These are phyloP conservation scores for Suillus bovinus DNA, from an alignment of 768 basidiomycete genomes.

Conservation along the genomic window DNA sequence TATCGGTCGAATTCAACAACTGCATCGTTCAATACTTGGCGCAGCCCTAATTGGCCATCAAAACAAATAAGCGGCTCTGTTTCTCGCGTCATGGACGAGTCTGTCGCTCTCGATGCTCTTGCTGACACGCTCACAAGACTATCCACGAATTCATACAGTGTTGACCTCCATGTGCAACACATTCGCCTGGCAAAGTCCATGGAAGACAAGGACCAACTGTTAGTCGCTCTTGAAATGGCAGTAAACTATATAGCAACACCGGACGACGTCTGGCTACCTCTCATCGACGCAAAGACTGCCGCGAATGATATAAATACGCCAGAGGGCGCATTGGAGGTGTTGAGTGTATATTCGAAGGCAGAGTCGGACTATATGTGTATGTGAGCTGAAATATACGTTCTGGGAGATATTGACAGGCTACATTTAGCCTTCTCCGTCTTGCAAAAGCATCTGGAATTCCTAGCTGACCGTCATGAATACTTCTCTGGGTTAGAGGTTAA, in stretches of 20 bases:
- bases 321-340: slow-evolving; percentile 53
- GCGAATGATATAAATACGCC: slow-evolving; percentile 50
- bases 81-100: slow-evolving; percentile 49
- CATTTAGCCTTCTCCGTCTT: slow-evolving; percentile 72
- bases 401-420: neutral
- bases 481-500: slow-evolving; percentile 36
- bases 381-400: slow-evolving; percentile 29
- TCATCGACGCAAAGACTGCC: slow-evolving; percentile 57
- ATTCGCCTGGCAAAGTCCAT: slow-evolving; percentile 58
- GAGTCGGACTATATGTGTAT: slow-evolving; percentile 80
- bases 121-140: slow-evolving; percentile 58
- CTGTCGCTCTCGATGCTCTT: slow-evolving; percentile 63
- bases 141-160: slow-evolving; percentile 57
- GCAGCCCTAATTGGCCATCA: neutral
- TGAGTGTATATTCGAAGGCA: slow-evolving; percentile 64
- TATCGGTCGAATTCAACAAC: neutral
- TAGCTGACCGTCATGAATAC: slow-evolving; percentile 41
- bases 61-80: neutral
- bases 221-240: slow-evolving; percentile 67
- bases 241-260: slow-evolving; percentile 60
- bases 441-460: slow-evolving; percentile 64
- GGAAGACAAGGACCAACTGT: slow-evolving; percentile 58
- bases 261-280: slow-evolving; percentile 74
- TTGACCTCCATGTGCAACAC: slow-evolving; percentile 66
- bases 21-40: neutral